Percentiles rank a stretch among this genome's conserved stretches.
Evolutionary conservation across 2,329 filamentous ascomycete species (phyloP).

Genomic region (Magnaporthiopsis incrustans): DNA sequence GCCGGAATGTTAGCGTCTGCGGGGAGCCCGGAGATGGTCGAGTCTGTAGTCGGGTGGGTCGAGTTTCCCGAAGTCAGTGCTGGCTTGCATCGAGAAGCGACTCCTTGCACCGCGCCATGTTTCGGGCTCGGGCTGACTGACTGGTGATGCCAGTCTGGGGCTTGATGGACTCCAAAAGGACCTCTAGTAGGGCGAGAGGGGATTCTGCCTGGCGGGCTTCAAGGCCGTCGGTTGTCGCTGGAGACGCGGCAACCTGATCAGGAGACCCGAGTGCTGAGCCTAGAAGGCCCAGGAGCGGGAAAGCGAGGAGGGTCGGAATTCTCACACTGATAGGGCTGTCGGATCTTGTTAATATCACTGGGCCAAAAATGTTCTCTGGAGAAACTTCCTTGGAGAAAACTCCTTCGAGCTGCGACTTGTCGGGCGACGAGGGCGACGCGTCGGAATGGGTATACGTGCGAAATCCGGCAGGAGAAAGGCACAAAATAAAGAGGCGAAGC

Average conservation of each 20-base stretch:
- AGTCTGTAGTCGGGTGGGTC: not conserved
- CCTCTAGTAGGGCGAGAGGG: not conserved
- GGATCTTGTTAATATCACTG: too few species aligned
- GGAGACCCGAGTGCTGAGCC: not conserved
- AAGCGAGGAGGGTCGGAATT: not conserved
- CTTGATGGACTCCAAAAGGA: not conserved
- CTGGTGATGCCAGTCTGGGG: not conserved
- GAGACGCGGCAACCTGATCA: not conserved
- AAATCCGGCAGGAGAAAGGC: too few species aligned
- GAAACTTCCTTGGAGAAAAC: too few species aligned
- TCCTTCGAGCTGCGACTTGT: too few species aligned
- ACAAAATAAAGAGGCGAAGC: too few species aligned
- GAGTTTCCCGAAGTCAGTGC: not conserved
- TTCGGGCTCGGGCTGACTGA: not conserved
- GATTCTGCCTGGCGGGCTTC: not conserved
- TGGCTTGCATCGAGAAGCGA: not conserved
- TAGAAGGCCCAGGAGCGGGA: not conserved
- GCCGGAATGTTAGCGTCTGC: not conserved
- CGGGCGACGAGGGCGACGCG: too few species aligned
- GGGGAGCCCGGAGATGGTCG: not conserved
- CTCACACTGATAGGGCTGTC: not conserved
- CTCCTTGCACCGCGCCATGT: too few species aligned
- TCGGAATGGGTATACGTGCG: too few species aligned
- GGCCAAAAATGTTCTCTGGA: too few species aligned
- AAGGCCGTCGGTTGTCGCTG: not conserved